Base-by-base conservation (phyloP, 2,329 filamentous ascomycete genomes). In the Aspergillus sp. region DNA sequence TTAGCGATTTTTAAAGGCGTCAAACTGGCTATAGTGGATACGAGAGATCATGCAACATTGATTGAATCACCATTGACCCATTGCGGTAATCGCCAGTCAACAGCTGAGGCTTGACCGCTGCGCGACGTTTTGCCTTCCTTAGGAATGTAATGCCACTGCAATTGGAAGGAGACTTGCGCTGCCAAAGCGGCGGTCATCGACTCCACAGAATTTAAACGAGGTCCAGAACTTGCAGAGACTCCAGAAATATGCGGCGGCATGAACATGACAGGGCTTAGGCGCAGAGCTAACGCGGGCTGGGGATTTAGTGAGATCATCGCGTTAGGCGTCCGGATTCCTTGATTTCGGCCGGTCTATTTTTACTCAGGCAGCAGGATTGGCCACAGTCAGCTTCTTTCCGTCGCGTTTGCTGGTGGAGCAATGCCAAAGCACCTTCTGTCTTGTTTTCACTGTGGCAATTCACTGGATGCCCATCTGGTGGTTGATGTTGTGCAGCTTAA, bases 311-410 rank as follows among this genome's bases (percentile, higher is more conserved):
- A 53, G 51, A 46, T 53, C 51, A 53, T 46, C 34, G 20, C 17
- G 34, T 41, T 42, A 53, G 51, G 51, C 51, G 22, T 37, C 42
- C 30, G 39, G 17, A 37, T 53, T 53, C 39, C 40, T 52, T 52
- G 49, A 30, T 51, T 51, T 20, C n/a, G 50, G 50, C 39, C 7
- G 20, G 20, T 37, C 51, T 53, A 53, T 53, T 53, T 53, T 24
- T 53, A 53, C 51, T 37, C 51, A 53, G 51, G 51, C 51, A 53
- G 41, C 51, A 53, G 41, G 22, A 44, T 53, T 39, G 39, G 17
- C 17, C 19, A 17, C 34, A 27, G 15, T 34, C 22, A 12, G 15
- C 22, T 46, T 30, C 27, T 11, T 19, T 48, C 12, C 19, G 12
- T 20, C 17, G 41, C 17, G 20, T 24, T 20, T 13, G 24, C 12